Conservation (phyloP, 1,139 yeast genomes). For the Candida gigantensis region DNA sequence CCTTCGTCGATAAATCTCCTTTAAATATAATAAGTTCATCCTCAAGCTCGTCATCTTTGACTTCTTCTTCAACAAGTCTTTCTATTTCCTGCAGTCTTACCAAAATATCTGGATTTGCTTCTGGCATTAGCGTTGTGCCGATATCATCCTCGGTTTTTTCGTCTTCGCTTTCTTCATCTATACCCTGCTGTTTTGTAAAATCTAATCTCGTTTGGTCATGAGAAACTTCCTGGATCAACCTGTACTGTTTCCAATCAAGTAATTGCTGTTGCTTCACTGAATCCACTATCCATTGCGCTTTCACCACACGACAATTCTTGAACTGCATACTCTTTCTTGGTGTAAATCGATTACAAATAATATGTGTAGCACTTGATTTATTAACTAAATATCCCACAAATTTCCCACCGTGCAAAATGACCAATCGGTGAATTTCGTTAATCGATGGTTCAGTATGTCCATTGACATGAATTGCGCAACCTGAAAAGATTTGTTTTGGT, state of each 20-base stretch:
- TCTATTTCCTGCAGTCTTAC: conserved; percentile 9
- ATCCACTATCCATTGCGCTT: conserved; percentile 80
- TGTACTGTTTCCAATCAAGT: conserved; percentile 69
- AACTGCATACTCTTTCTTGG: conserved; percentile 71
- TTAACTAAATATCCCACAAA: conserved; percentile 68
- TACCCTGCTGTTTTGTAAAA: conserved; percentile 14
- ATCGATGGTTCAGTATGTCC: conserved; percentile 86
- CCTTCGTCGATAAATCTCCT: conserved; percentile 6
- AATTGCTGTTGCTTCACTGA: conserved; percentile 49
- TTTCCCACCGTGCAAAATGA: conserved; percentile 78
- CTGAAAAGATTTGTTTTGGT: conserved; percentile 50
- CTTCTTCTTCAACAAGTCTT: conserved; percentile 13
- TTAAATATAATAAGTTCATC: conserved; percentile 11
- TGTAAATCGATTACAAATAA: conserved; percentile 76
- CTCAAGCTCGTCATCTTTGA: conserved; percentile 13
- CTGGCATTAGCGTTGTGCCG: conserved; percentile 1
- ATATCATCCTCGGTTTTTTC: conserved; percentile 10
- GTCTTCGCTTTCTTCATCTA: conserved; percentile 8
- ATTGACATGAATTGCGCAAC: conserved; percentile 72
- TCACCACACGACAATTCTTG: conserved; percentile 70
- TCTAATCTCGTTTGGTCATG: conserved; percentile 50
- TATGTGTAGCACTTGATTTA: conserved; percentile 79
- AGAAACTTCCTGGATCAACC: conserved; percentile 52
- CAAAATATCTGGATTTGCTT: conserved; percentile 8
- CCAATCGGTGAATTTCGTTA: conserved; percentile 65